Conservation (phyloP, 768 basidiomycete genomes). For the Suillus subluteus region DNA sequence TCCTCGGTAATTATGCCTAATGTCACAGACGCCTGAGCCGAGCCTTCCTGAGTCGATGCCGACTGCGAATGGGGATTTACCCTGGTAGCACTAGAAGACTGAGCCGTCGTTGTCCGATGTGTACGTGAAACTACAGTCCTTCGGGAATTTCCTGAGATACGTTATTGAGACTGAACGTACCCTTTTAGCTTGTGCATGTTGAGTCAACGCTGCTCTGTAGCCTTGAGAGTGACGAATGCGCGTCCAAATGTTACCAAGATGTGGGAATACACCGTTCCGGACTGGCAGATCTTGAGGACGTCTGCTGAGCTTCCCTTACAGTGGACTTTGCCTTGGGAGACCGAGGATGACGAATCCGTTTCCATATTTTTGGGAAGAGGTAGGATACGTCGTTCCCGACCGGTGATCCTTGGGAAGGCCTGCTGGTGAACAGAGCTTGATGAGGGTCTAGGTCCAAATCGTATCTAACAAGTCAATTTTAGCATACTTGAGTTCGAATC, state of each 20-base stretch:
- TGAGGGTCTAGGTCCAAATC: not conserved
- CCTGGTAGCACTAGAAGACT: not conserved
- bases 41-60: not conserved
- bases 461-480: not conserved
- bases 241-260: not conserved
- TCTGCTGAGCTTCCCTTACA: not conserved
- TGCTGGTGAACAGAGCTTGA: not conserved
- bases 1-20: not conserved
- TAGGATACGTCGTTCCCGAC: not conserved
- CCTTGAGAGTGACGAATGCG: not conserved
- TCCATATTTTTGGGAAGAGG: not conserved
- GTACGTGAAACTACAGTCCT: not conserved
- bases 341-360: not conserved
- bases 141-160: not conserved
- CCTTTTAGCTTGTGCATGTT: not conserved
- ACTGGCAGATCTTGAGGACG: not conserved
- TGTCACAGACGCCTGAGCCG: not conserved
- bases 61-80: not conserved
- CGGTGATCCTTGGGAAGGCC: no score
- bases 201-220: not conserved
- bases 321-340: not conserved
- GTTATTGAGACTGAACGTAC: not conserved
- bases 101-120: not conserved
- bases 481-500: not conserved
- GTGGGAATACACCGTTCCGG: not conserved